Conservation (phyloP, 1,284 basidiomycete species). For the Earliella scabrosa region DNA sequence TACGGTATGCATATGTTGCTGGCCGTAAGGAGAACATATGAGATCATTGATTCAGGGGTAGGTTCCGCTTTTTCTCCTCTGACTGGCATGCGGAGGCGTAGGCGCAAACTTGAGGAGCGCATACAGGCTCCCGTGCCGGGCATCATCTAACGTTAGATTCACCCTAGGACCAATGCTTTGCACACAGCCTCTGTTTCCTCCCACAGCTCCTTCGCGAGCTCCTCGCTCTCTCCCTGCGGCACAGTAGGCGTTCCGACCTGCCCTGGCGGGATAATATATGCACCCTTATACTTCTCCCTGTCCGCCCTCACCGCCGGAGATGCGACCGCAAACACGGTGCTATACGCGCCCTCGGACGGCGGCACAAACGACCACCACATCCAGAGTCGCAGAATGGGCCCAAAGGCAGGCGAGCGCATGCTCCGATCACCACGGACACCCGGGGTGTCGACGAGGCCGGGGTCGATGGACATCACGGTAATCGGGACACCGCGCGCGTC, state of each 20-base stretch:
- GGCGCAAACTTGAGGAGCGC: too few species aligned
- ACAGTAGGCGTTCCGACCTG: slow-evolving; percentile 31
- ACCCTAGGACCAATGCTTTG: too few species aligned
- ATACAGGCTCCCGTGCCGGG: too few species aligned
- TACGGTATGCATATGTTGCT: too few species aligned
- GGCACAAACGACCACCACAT: slow-evolving; percentile 34
- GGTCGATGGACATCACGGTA: slow-evolving; percentile 30
- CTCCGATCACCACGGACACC: too few species aligned
- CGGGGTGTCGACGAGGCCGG: slow-evolving; percentile 48
- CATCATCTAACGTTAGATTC: too few species aligned
- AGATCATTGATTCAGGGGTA: too few species aligned
- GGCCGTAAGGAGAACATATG: too few species aligned
- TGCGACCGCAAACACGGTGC: slow-evolving; percentile 51
- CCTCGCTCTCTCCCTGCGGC: slow-evolving; percentile 38
- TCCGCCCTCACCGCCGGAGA: slow-evolving; percentile 38
- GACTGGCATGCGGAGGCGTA: too few species aligned
- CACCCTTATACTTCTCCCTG: slow-evolving; percentile 47
- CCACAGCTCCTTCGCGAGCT: slow-evolving; percentile 49
- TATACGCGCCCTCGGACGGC: slow-evolving; percentile 46
- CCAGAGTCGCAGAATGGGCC: slow-evolving; percentile 25
- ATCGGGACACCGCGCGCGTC: slow-evolving; percentile 34
- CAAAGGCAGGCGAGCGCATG: slow-evolving; percentile 26
- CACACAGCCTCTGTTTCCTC: slow-evolving; percentile 47
- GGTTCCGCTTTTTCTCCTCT: too few species aligned
- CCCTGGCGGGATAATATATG: slow-evolving; percentile 47